A percentile compares a stretch with the other conserved stretches of the same genome.
Evolutionary conservation across 768 basidiomycete species (phyloP).

Genomic region (Boletus barrowsii): DNA sequence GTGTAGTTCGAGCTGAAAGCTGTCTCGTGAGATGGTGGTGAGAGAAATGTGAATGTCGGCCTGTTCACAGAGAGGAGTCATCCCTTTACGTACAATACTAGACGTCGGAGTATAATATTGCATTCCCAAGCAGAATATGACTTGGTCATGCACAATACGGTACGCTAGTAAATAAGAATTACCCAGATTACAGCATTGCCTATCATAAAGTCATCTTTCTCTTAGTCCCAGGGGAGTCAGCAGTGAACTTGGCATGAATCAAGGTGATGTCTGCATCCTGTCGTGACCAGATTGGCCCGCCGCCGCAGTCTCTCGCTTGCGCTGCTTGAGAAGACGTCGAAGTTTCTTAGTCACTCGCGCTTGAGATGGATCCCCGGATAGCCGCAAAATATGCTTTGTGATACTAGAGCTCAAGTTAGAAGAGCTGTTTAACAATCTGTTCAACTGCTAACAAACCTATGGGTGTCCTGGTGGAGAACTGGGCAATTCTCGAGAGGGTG

Average conservation of each 20-base stretch:
- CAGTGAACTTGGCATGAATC: not conserved
- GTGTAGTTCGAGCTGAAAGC: conserved; percentile 14
- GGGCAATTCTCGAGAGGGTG: conserved; percentile 58
- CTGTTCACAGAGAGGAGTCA: conserved; percentile 21
- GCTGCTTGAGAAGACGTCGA: conserved; percentile 36
- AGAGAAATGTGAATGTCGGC: conserved; percentile 17
- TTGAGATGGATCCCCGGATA: conserved; percentile 40
- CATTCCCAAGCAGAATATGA: not conserved
- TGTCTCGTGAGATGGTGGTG: conserved; percentile 19
- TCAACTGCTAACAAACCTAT: conserved; percentile 41
- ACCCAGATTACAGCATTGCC: conserved; percentile 14
- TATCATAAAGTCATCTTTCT: conserved; percentile 2
- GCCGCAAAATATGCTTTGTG: conserved; percentile 39
- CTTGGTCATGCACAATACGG: conserved; percentile 4
- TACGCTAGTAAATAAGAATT: conserved; percentile 6
- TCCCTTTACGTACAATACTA: conserved; percentile 21
- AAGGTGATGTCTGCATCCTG: conserved; percentile 5
- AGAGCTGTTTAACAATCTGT: not conserved
- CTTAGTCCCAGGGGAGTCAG: not conserved
- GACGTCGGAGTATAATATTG: conserved; percentile 15
- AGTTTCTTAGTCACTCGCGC: conserved; percentile 36
- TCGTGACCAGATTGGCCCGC: not conserved
- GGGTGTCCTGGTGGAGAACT: conserved; percentile 47
- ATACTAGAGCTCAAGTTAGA: conserved; percentile 35
- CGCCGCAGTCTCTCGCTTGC: conserved; percentile 23